Evolutionary conservation across 768 basidiomycete genomes (phyloP).

Genomic region (Lactarius sanguifluus): DNA sequence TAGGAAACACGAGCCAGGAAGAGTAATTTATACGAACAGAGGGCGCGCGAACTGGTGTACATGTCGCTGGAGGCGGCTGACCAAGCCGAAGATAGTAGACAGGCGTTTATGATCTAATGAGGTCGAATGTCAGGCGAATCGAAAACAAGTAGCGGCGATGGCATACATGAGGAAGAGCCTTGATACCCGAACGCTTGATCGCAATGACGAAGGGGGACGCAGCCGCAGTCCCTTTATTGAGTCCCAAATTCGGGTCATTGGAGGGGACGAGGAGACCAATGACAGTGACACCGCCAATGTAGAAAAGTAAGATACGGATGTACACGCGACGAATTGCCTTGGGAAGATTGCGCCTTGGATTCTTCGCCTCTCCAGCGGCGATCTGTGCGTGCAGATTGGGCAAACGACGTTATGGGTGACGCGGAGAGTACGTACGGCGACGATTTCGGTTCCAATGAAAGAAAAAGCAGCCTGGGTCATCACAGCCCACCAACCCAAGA

Average conservation of each 20-base stretch:
- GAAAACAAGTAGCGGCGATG: too few relatives aligned
- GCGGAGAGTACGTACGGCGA: constrained; percentile 35
- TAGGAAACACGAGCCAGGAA: constrained; percentile 9
- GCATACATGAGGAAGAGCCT: constrained; percentile 49
- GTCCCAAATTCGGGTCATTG: constrained; percentile 52
- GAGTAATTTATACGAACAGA: constrained; percentile 53
- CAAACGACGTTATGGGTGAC: constrained; percentile 43
- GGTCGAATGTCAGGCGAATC: not conserved
- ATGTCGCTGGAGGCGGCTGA: constrained; percentile 90
- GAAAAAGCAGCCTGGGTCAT: constrained; percentile 61
- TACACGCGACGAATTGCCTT: constrained; percentile 61
- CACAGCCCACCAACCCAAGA: constrained; percentile 52
- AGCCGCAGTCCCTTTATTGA: constrained; percentile 60
- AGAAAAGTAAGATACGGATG: constrained; percentile 81
- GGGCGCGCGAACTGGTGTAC: constrained; percentile 82
- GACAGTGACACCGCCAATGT: constrained; percentile 57
- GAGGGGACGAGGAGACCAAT: constrained; percentile 88
- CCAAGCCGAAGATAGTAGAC: constrained; percentile 63
- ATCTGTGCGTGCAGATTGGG: constrained; percentile 67
- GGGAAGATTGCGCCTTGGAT: constrained; percentile 71
- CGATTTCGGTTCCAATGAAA: constrained; percentile 57
- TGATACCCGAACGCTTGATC: constrained; percentile 77
- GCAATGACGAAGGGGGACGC: constrained; percentile 93
- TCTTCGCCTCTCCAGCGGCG: constrained; percentile 89
- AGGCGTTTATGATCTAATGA: constrained; percentile 36